Evolutionary conservation across 2,329 filamentous ascomycete genomes (phyloP).

Genomic region (Pseudogymnoascus sp.): DNA sequence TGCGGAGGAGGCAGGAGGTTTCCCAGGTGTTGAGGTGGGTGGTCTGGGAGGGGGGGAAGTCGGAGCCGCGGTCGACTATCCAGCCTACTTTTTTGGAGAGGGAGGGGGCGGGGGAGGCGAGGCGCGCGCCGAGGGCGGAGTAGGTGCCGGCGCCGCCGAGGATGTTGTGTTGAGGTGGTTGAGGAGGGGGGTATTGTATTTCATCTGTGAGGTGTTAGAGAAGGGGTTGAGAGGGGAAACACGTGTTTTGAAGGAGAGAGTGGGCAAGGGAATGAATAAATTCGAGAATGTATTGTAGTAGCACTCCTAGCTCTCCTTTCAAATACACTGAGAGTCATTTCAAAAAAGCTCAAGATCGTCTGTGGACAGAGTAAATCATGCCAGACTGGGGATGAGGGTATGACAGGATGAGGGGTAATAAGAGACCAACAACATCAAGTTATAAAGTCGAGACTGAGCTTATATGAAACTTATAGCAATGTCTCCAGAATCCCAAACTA

Average conservation of each 20-base stretch:
- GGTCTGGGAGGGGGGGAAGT: constrained; percentile 67
- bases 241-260: background rate
- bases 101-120: constrained; percentile 64
- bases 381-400: background rate
- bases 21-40: constrained; percentile 64
- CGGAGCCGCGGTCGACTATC: constrained; percentile 83
- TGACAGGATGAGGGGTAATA: background rate
- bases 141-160: constrained; percentile 87
- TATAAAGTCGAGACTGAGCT: background rate
- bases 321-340: background rate
- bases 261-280: background rate
- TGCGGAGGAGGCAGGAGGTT: constrained; percentile 64
- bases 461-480: background rate
- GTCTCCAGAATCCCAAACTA: background rate
- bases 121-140: constrained; percentile 77
- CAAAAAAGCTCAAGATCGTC: background rate
- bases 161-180: constrained; percentile 62
- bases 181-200: constrained; percentile 74
- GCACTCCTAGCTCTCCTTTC: background rate
- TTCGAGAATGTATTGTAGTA: background rate
- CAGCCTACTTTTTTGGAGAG: constrained; percentile 67
- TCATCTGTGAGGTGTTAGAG: constrained; percentile 56
- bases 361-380: background rate
- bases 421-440: no score
- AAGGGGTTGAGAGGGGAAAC: background rate